Conservation (phyloP, 2,329 filamentous ascomycete species). For the Ophiostoma triangulosporum region DNA sequence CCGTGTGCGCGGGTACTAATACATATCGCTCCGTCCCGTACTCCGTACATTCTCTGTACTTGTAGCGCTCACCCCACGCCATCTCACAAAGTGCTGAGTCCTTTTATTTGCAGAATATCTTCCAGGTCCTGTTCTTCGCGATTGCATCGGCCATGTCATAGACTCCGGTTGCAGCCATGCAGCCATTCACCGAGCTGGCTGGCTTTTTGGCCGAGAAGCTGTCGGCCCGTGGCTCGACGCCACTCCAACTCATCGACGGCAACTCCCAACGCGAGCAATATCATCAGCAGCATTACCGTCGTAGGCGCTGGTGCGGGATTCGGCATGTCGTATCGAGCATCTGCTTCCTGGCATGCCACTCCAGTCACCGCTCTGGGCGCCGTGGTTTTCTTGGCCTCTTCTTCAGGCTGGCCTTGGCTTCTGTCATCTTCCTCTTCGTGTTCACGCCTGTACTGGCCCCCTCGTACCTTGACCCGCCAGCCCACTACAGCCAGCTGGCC, state of each 20-base stretch:
- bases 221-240: background rate
- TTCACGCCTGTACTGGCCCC: conserved; percentile 24
- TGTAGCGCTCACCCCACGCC: too few species aligned
- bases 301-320: background rate
- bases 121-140: too few species aligned
- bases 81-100: too few species aligned
- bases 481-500: conserved; percentile 24
- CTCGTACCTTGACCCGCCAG: conserved; percentile 28
- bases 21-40: too few species aligned
- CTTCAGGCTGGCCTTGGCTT: background rate
- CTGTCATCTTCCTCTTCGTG: background rate
- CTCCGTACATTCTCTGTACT: too few species aligned
- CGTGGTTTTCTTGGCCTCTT: background rate
- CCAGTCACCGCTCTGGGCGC: background rate
- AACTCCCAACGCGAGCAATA: background rate
- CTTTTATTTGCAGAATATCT: too few species aligned
- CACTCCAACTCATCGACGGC: background rate
- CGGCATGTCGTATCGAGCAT: background rate
- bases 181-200: background rate
- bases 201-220: background rate
- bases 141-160: too few species aligned
- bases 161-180: background rate
- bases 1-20: too few species aligned
- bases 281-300: background rate
- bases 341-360: too few species aligned